Conservation (phyloP, 495 filamentous ascomycete species). For the Annulohypoxylon bovei region DNA sequence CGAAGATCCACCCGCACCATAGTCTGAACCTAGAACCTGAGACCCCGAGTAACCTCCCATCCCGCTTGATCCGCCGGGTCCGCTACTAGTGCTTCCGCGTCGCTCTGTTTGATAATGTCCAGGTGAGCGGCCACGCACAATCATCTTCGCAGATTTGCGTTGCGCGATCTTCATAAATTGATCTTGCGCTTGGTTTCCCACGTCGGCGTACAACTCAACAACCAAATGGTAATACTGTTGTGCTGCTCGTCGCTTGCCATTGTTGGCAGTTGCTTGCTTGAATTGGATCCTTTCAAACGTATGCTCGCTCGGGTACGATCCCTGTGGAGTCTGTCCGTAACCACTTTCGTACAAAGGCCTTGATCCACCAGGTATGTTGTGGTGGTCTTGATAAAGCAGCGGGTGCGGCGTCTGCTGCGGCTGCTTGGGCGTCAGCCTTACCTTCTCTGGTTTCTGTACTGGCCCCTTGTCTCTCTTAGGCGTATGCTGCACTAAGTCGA, state of each 20-base stretch:
- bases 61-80: conserved; percentile 69
- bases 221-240: conserved; percentile 96
- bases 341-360: conserved; percentile 52
- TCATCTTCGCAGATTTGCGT: conserved; percentile 83
- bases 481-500: conserved; percentile 93
- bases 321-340: conserved; percentile 50
- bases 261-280: conserved; percentile 95
- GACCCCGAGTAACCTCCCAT: conserved; percentile 53
- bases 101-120: conserved; percentile 92
- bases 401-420: conserved; percentile 60
- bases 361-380: conserved; percentile 50
- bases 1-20: conserved; percentile 45
- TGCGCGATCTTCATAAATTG: conserved; percentile 82
- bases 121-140: conserved; percentile 90
- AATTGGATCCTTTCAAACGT: conserved; percentile 97
- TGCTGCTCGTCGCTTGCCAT: conserved; percentile 88
- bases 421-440: conserved; percentile 73
- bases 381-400: conserved; percentile 48
- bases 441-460: conserved; percentile 76
- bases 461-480: conserved; percentile 95
- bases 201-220: conserved; percentile 86
- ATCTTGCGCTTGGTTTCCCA: conserved; percentile 57
- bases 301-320: conserved; percentile 62
- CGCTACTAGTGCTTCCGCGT: conserved; percentile 76
- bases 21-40: conserved; percentile 52